Conservation (phyloP, 2,329 filamentous ascomycete genomes). For the Bipolaris bicolor region DNA sequence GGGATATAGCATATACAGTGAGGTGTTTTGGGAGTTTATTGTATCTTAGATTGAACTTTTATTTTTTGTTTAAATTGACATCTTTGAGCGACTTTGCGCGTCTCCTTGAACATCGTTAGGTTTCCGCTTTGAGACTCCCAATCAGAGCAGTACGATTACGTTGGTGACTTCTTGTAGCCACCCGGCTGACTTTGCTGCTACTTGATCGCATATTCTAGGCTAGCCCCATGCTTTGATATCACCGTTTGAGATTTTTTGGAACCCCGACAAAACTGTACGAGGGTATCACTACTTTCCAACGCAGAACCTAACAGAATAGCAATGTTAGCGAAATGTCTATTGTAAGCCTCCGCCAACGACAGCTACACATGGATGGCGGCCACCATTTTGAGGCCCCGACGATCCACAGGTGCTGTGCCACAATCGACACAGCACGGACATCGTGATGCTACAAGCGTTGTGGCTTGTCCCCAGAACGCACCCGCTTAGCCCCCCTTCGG, state of each 20-base stretch:
- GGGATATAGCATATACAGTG: not conserved
- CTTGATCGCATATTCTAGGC: not conserved
- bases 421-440: slow-evolving; percentile 10
- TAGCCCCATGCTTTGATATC: too few relatives aligned
- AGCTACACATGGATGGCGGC: slow-evolving; percentile 12
- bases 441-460: slow-evolving; percentile 26
- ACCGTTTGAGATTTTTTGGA: too few relatives aligned
- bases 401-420: slow-evolving; percentile 6
- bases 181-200: not conserved
- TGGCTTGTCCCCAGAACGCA: slow-evolving; percentile 18
- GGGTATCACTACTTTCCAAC: slow-evolving; percentile 28
- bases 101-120: too few relatives aligned
- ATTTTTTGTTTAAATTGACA: not conserved
- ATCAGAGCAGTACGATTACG: not conserved
- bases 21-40: not conserved
- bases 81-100: not conserved
- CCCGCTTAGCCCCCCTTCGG: slow-evolving; percentile 7
- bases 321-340: slow-evolving; percentile 10
- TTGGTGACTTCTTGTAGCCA: not conserved
- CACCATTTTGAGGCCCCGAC: slow-evolving; percentile 5
- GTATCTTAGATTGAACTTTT: not conserved
- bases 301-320: slow-evolving; percentile 26
- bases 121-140: not conserved
- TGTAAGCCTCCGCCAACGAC: not conserved
- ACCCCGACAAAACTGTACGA: not conserved